Conservation (phyloP, 2,329 filamentous ascomycete genomes). For the Cladosporium colombiae region DNA sequence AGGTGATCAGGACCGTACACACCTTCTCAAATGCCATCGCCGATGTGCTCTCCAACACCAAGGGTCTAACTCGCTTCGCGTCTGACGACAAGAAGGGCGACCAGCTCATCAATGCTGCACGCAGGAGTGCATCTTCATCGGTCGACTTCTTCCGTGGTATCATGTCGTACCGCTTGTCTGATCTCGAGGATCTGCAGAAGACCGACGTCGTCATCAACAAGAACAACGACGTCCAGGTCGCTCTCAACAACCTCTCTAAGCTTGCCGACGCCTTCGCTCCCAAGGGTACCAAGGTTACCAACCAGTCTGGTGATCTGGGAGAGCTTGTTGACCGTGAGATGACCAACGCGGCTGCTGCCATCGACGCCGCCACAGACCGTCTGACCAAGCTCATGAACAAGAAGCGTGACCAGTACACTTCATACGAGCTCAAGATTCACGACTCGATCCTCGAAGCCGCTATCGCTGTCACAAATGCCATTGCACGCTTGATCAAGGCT, state of each 20-base stretch:
- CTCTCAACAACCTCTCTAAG: conserved; percentile 90
- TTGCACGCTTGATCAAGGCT: conserved; percentile 90
- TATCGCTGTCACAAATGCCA: conserved; percentile 88
- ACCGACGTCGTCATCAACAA: conserved; percentile 96
- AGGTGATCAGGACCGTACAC: conserved; percentile 90
- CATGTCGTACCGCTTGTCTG: conserved; percentile 90
- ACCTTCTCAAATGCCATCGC: conserved; percentile 87
- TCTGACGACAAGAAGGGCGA: conserved; percentile 95
- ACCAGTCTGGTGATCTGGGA: conserved; percentile 79
- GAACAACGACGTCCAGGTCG: conserved; percentile 94
- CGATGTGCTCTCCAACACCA: conserved; percentile 94
- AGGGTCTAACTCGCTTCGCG: conserved; percentile 88
- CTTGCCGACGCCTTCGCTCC: conserved; percentile 89
- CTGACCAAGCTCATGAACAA: conserved; percentile 93
- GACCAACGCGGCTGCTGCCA: conserved; percentile 90
- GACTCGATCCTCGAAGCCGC: conserved; percentile 93
- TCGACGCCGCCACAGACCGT: conserved; percentile 85
- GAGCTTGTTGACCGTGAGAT: conserved; percentile 92
- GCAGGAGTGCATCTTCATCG: conserved; percentile 80
- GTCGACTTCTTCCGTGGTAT: conserved; percentile 94
- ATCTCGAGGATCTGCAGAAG: conserved; percentile 86
- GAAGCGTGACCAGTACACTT: conserved; percentile 91
- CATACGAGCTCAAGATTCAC: conserved; percentile 94
- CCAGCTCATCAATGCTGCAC: conserved; percentile 76
- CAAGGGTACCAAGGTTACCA: conserved; percentile 73